A percentile compares a stretch with the other conserved stretches of the same genome.
These are phyloP conservation scores for Graphilbum ipis-grandicollis DNA, from an alignment of 2,329 filamentous ascomycete species.

Conservation along the genomic window DNA sequence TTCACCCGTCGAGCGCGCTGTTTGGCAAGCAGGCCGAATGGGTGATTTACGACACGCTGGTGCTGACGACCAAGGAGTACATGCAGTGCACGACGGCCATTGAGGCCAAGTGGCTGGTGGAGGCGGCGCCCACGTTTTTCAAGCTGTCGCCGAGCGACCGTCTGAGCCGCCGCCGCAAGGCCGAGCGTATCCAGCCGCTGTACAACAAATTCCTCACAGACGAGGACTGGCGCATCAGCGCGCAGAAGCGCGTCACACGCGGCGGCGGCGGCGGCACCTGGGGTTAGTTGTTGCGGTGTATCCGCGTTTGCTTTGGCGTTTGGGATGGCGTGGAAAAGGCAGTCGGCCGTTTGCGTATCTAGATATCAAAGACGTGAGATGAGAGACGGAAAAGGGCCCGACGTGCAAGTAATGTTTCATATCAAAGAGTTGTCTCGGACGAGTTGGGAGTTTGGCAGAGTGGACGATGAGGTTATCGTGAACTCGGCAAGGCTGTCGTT, in stretches of 20 bases:
- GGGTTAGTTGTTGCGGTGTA: conserved; percentile 36
- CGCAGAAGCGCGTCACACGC: conserved; percentile 70
- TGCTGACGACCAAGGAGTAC: conserved; percentile 92
- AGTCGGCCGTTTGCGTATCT: too few species aligned
- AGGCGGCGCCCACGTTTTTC: conserved; percentile 97
- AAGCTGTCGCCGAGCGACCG: conserved; percentile 81
- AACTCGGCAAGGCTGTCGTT: too few species aligned
- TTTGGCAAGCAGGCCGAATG: conserved; percentile 95
- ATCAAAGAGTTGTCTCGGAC: too few species aligned
- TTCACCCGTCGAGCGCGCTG: conserved; percentile 80
- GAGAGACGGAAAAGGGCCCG: too few species aligned
- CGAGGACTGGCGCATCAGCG: conserved; percentile 86
- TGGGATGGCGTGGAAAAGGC: too few species aligned
- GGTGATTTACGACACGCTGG: conserved; percentile 82
- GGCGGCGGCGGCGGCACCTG: conserved; percentile 79
- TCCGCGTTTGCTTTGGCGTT: not conserved
- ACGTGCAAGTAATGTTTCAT: too few species aligned
- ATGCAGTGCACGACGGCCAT: conserved; percentile 92
- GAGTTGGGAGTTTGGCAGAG: too few species aligned
- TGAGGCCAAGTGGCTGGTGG: conserved; percentile 86
- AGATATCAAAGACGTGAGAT: too few species aligned
- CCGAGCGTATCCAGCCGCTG: conserved; percentile 85
- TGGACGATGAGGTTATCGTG: too few species aligned
- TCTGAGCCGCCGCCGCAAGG: conserved; percentile 80
- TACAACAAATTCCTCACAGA: conserved; percentile 85